Evolutionary conservation across 495 filamentous ascomycete genomes (phyloP).

Genomic region (Penicillium pulvis): DNA sequence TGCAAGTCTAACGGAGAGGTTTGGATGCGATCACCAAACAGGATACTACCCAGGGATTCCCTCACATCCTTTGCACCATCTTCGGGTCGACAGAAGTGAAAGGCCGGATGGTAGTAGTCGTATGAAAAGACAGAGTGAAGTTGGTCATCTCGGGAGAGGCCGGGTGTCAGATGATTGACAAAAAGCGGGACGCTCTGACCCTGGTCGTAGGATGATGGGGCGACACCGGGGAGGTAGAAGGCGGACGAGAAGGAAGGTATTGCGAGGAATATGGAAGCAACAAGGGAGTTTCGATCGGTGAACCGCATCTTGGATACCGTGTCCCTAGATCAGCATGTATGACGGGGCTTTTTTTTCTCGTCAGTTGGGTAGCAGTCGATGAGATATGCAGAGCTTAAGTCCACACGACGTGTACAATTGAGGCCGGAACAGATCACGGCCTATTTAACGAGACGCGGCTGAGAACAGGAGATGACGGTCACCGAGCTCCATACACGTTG

Average conservation of each 20-base stretch:
- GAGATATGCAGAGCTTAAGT: background rate
- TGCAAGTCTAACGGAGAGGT: constrained; percentile 86
- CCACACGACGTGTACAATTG: constrained; percentile 1
- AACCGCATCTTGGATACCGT: constrained; percentile 40
- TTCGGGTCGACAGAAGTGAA: constrained; percentile 83
- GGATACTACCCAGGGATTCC: constrained; percentile 91
- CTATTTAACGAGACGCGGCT: background rate
- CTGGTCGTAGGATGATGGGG: constrained; percentile 83
- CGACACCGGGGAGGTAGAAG: constrained; percentile 96
- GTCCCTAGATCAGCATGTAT: constrained; percentile 20
- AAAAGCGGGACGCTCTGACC: constrained; percentile 80
- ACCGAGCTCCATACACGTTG: constrained; percentile 11
- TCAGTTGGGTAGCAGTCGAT: background rate
- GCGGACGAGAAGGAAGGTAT: constrained; percentile 60
- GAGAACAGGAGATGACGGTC: constrained; percentile 18
- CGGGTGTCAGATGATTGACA: constrained; percentile 90
- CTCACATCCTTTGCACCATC: constrained; percentile 72
- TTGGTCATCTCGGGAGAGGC: constrained; percentile 73
- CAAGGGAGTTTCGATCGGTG: constrained; percentile 31
- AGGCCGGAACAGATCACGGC: background rate
- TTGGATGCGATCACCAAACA: constrained; percentile 95
- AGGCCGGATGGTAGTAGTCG: constrained; percentile 89
- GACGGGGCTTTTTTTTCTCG: background rate
- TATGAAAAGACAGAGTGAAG: constrained; percentile 89
- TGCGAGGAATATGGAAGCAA: constrained; percentile 34